Evolutionary conservation across 257 asterid species (phyloP).

Genomic region (Salvia splendens): DNA sequence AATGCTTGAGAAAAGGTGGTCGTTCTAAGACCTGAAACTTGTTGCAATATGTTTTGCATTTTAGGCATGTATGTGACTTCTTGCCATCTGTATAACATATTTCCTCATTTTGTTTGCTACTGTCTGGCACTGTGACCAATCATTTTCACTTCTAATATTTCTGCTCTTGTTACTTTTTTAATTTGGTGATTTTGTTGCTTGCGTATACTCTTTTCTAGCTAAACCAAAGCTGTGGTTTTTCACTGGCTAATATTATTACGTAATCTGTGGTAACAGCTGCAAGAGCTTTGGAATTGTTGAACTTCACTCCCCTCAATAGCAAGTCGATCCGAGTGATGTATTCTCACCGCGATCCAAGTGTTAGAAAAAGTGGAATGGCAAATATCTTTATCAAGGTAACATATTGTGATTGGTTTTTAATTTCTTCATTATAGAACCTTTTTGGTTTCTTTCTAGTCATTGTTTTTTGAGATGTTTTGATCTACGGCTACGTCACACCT

Average conservation of each 20-base stretch:
- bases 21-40: too few species aligned
- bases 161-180: background rate
- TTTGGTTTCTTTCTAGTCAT: too few species aligned
- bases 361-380: slow-evolving; percentile 66
- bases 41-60: too few species aligned
- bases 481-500: background rate
- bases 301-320: slow-evolving; percentile 69
- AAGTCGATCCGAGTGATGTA: slow-evolving; percentile 67
- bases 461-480: too few species aligned
- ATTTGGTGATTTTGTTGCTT: background rate
- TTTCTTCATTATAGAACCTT: background rate
- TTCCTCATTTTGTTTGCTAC: background rate
- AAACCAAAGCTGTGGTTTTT: background rate
- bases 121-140: background rate
- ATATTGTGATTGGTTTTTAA: background rate
- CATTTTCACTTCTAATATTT: background rate
- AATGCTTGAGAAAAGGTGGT: too few species aligned
- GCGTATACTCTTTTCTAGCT: background rate
- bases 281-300: slow-evolving; percentile 68
- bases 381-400: slow-evolving; percentile 76
- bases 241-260: slow-evolving; percentile 16
- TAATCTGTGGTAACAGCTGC: slow-evolving; percentile 49
- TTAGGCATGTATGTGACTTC: background rate
- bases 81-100: background rate
- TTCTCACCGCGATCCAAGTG: slow-evolving; percentile 80